Evolutionary conservation across 2,329 filamentous ascomycete species (phyloP).

Genomic region (Ophiostoma populinum): DNA sequence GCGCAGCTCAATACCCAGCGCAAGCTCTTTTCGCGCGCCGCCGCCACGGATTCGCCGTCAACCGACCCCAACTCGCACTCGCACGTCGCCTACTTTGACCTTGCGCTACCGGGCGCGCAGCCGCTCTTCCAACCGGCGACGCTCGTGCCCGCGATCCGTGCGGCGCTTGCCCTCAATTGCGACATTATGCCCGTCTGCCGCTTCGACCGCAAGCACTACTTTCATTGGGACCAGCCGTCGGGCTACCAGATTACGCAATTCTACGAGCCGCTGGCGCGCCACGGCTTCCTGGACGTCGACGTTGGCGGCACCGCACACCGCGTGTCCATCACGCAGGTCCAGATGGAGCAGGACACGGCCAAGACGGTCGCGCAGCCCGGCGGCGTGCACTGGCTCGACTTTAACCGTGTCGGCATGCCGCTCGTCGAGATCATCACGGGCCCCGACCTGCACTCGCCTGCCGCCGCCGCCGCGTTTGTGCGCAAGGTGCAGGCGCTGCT

Average conservation of each 20-base stretch:
- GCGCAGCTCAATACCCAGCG: slow-evolving; percentile 77
- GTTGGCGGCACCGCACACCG: slow-evolving; percentile 52
- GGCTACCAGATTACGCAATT: slow-evolving; percentile 98
- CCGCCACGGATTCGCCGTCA: slow-evolving; percentile 8
- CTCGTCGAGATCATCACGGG: slow-evolving; percentile 90
- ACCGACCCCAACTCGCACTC: slow-evolving; percentile 54
- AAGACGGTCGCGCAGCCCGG: slow-evolving; percentile 72
- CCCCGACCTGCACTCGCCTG: slow-evolving; percentile 73
- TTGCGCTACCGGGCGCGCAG: slow-evolving; percentile 77
- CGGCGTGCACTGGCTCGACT: slow-evolving; percentile 65
- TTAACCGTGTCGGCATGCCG: slow-evolving; percentile 82
- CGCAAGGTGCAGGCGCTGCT: slow-evolving; percentile 74
- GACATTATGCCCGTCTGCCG: slow-evolving; percentile 57
- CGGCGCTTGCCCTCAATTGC: slow-evolving; percentile 71
- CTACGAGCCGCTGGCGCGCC: slow-evolving; percentile 53
- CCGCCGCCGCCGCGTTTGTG: slow-evolving; percentile 75
- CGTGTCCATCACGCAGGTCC: slow-evolving; percentile 80
- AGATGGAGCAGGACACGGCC: slow-evolving; percentile 95
- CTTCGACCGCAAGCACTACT: slow-evolving; percentile 97
- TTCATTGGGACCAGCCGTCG: slow-evolving; percentile 93
- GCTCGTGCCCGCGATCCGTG: slow-evolving; percentile 75
- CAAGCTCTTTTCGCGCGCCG: slow-evolving; percentile 75
- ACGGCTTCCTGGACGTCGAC: slow-evolving; percentile 62
- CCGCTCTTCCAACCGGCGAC: slow-evolving; percentile 71
- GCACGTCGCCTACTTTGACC: slow-evolving; percentile 78